These are phyloP conservation scores for Lactarius quietus DNA, from an alignment of 768 basidiomycete species.

Conservation along the genomic window DNA sequence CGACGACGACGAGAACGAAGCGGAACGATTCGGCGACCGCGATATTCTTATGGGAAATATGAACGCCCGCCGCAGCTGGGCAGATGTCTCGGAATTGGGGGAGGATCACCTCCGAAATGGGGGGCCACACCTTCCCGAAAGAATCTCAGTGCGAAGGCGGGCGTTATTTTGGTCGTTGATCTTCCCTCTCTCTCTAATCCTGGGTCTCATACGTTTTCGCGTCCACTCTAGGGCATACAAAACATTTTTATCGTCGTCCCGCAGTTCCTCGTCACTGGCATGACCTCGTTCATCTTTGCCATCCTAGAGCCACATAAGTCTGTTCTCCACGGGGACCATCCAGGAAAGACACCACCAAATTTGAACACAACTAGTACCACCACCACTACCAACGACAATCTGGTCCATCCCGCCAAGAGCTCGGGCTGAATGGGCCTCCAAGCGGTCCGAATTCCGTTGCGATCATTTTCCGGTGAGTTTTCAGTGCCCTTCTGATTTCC, in stretches of 20 bases:
- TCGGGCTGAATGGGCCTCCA: constrained; percentile 24
- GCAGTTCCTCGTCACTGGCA: constrained; percentile 86
- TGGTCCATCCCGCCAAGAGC: constrained; percentile 13
- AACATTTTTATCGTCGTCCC: constrained; percentile 93
- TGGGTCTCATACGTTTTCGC: constrained; percentile 1
- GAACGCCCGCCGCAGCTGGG: constrained; percentile 24
- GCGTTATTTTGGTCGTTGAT: constrained; percentile 71
- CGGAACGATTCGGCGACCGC: constrained; percentile 17
- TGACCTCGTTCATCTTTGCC: constrained; percentile 84
- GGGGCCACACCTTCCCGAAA: neutral
- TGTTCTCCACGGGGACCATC: constrained; percentile 26
- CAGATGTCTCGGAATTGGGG: constrained; percentile 13
- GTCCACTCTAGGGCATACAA: constrained; percentile 74
- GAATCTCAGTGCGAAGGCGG: constrained; percentile 75
- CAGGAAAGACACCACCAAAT: constrained; percentile 16
- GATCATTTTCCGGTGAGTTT: constrained; percentile 39
- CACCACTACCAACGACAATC: neutral
- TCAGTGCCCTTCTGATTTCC: neutral
- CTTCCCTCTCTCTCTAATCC: neutral
- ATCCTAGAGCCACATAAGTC: constrained; percentile 67
- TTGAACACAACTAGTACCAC: constrained; percentile 8
- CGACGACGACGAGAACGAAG: constrained; percentile 31
- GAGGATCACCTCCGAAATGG: constrained; percentile 8
- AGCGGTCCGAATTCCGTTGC: constrained; percentile 38
- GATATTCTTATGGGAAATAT: constrained; percentile 23